phyloP scores from a whole-genome alignment of 371 early-diverging fungal genomes.

The Vairimorpha apis region DNA sequence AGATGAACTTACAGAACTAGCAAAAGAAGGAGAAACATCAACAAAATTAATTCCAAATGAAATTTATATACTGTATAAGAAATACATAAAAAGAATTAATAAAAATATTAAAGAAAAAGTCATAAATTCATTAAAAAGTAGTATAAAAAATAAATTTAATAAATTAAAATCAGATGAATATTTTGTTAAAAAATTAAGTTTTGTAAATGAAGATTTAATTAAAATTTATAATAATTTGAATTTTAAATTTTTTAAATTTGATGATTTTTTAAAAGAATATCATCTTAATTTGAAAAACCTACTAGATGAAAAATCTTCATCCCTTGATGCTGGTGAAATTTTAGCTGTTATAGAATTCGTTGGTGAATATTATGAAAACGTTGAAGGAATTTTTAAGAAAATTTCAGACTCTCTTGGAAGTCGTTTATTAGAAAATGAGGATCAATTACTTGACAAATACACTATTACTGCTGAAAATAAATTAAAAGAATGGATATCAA shows the following conservation, averaged over 20 bases:
- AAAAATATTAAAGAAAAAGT: conserved; percentile 39
- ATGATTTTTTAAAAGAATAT: conserved; percentile 47
- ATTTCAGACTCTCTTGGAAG: conserved; percentile 41
- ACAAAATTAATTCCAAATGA: conserved; percentile 26
- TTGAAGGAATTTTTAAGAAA: conserved; percentile 45
- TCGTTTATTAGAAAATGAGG: conserved; percentile 51
- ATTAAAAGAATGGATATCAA: conserved; percentile 60
- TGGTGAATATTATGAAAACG: conserved; percentile 36
- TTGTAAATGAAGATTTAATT: conserved; percentile 34
- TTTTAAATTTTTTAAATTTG: conserved; percentile 43
- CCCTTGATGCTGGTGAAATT: conserved; percentile 56
- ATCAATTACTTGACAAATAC: conserved; percentile 57
- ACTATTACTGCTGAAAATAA: conserved; percentile 53
- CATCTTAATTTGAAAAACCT: conserved; percentile 38
- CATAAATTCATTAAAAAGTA: conserved; percentile 22
- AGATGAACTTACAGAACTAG: conserved; percentile 42
- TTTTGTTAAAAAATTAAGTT: conserved; percentile 41
- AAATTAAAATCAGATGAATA: conserved; percentile 13
- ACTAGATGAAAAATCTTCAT: conserved; percentile 26
- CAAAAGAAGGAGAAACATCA: conserved; percentile 40
- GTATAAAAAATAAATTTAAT: conserved; percentile 43
- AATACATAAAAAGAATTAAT: conserved; percentile 36
- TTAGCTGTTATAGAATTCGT: conserved; percentile 52
- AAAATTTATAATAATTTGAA: conserved; percentile 28
- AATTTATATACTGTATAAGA: conserved; percentile 41